Evolutionary conservation across 352 stramenopile species (phyloP).

Genomic region (Globisporangium apiculatum): DNA sequence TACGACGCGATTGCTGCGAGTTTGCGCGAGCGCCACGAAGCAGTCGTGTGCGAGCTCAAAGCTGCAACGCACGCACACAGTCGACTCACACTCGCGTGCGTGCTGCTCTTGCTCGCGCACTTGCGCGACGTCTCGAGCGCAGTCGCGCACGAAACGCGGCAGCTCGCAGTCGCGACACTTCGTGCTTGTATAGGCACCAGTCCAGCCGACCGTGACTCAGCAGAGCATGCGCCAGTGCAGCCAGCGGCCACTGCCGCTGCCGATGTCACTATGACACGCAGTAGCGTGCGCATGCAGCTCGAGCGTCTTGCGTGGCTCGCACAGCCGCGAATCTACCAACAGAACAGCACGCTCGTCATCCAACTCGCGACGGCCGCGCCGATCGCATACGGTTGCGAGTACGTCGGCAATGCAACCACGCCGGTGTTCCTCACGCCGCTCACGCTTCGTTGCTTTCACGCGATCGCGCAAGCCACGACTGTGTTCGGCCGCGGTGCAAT

Average conservation of each 20-base stretch:
- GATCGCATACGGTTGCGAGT: slow-evolving; percentile 67
- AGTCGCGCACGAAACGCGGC: slow-evolving; percentile 13
- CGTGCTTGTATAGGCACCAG: too few relatives aligned
- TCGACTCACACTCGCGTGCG: slow-evolving; percentile 31
- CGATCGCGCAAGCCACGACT: slow-evolving; percentile 31
- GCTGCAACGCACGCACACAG: slow-evolving; percentile 26
- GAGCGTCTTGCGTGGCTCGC: slow-evolving; percentile 41
- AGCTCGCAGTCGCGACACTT: slow-evolving; percentile 12
- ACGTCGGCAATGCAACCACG: slow-evolving; percentile 35
- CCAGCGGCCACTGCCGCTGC: not conserved
- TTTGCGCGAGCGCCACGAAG: slow-evolving; percentile 25
- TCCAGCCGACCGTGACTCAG: too few relatives aligned
- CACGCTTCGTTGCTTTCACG: slow-evolving; percentile 55
- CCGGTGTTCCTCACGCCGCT: slow-evolving; percentile 41
- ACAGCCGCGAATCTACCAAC: slow-evolving; percentile 62
- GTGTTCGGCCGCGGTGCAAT: slow-evolving; percentile 31
- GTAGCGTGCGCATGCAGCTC: not conserved
- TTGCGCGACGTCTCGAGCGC: slow-evolving; percentile 40
- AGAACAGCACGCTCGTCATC: slow-evolving; percentile 41
- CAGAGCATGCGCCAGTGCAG: not conserved
- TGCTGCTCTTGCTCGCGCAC: slow-evolving; percentile 41
- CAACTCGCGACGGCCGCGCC: slow-evolving; percentile 37
- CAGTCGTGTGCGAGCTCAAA: slow-evolving; percentile 45
- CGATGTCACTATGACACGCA: too few relatives aligned
- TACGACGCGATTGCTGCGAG: slow-evolving; percentile 26